These are phyloP conservation scores for Glycine soja DNA, from an alignment of 306 rosid genomes.

Conservation along the genomic window DNA sequence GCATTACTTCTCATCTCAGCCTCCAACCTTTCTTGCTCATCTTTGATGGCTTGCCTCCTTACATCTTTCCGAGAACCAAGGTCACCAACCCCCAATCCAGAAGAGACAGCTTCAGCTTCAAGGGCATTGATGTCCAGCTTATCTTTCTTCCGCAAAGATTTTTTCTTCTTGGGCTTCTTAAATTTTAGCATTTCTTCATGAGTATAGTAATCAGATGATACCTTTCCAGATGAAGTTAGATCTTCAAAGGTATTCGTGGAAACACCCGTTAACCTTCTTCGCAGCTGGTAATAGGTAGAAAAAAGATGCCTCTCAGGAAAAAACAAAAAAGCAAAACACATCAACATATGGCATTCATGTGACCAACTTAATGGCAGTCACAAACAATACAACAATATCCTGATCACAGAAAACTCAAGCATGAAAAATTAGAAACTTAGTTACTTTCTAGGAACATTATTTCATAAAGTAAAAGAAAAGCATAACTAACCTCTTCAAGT, in stretches of 20 bases:
- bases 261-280: conserved; percentile 74
- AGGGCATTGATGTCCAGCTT: conserved; percentile 91
- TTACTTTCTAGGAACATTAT: conserved; percentile 6
- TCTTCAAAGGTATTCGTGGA: conserved; percentile 67
- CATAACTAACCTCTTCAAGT: conserved; percentile 90
- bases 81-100: conserved; percentile 91
- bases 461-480: conserved; percentile 29
- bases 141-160: conserved; percentile 88
- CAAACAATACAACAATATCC: conserved; percentile 27
- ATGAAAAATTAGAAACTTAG: conserved; percentile 8
- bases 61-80: conserved; percentile 86
- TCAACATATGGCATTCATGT: conserved; percentile 21
- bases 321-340: conserved; percentile 42
- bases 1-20: conserved; percentile 83
- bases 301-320: conserved; percentile 30
- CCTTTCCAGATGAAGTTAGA: conserved; percentile 71
- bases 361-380: conserved; percentile 30
- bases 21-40: conserved; percentile 77
- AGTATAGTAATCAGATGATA: conserved; percentile 79
- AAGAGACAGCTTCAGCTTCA: conserved; percentile 91
- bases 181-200: conserved; percentile 87
- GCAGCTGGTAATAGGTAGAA: conserved; percentile 65
- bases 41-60: conserved; percentile 70
- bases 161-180: conserved; percentile 95
- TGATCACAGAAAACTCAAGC: conserved; percentile 12